Conservation (phyloP, 139 green algal species). For the Tetradesmus obliquus region DNA sequence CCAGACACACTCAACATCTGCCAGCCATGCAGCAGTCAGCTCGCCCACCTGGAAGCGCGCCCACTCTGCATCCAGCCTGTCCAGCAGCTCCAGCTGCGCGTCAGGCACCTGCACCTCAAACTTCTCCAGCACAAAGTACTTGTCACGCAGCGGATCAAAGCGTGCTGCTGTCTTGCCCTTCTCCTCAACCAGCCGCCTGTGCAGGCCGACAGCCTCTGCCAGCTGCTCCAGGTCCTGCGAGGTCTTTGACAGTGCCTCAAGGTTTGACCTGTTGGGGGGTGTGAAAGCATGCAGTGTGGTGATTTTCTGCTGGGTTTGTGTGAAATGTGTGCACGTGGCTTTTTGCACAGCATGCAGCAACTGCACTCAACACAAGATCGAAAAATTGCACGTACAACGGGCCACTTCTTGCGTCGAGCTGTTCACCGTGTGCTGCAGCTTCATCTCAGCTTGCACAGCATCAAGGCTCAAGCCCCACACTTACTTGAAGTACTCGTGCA, state of each 20-base stretch:
- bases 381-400: neutral
- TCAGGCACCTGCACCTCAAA: slow-evolving; percentile 81
- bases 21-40: neutral
- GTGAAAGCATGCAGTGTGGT: neutral
- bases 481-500: slow-evolving; percentile 69
- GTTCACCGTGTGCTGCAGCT: too few species aligned
- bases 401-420: neutral
- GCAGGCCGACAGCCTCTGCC: slow-evolving; percentile 77
- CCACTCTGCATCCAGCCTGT: slow-evolving; percentile 70
- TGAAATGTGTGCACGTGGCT: neutral
- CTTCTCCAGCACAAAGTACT: slow-evolving; percentile 79
- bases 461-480: neutral
- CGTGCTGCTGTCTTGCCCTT: slow-evolving; percentile 60
- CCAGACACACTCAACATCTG: too few species aligned
- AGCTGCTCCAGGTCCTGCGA: slow-evolving; percentile 76
- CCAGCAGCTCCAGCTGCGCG: slow-evolving; percentile 72
- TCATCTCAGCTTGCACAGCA: neutral
- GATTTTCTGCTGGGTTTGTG: neutral
- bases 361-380: neutral
- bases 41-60: slow-evolving; percentile 61
- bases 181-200: slow-evolving; percentile 70
- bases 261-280: slow-evolving; percentile 36
- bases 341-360: neutral
- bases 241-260: slow-evolving; percentile 44
- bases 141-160: slow-evolving; percentile 81